Percentiles rank a stretch among this genome's conserved stretches.
Evolutionary conservation across 139 green algal species (phyloP).

Genomic region (Volvox africanus): DNA sequence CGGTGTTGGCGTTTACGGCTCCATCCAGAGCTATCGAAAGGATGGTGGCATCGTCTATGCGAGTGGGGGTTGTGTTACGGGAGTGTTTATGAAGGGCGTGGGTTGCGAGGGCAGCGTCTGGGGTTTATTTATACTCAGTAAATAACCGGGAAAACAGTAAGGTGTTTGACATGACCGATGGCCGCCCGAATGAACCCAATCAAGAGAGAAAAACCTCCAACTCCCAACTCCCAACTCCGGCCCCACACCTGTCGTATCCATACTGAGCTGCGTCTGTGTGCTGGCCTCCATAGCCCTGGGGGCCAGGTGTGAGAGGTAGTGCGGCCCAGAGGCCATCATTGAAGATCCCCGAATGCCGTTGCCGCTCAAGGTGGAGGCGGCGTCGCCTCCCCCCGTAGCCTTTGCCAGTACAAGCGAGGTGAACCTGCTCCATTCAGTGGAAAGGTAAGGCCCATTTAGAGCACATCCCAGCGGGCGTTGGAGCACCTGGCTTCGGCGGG

Average conservation of each 20-base stretch:
- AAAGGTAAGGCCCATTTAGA: background rate
- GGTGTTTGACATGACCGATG: too few relatives aligned
- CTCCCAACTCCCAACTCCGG: too few relatives aligned
- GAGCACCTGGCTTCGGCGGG: background rate
- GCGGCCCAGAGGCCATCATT: background rate
- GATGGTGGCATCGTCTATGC: background rate
- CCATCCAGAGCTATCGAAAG: background rate
- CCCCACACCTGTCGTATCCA: background rate
- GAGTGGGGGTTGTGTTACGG: background rate
- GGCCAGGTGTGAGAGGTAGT: background rate
- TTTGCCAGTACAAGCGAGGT: background rate
- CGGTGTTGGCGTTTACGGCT: background rate
- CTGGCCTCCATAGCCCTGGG: background rate
- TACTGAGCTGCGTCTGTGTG: conserved; percentile 5
- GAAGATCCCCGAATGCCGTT: background rate
- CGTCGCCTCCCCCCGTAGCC: background rate
- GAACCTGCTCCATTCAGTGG: background rate
- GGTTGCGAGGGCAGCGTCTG: too few relatives aligned
- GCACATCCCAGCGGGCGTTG: background rate
- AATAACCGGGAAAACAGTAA: too few relatives aligned
- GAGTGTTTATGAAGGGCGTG: background rate
- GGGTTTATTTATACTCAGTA: too few relatives aligned
- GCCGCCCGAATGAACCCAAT: too few relatives aligned
- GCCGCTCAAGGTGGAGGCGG: background rate
- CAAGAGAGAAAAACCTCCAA: too few relatives aligned